Base-by-base conservation (phyloP, 2,329 filamentous ascomycete species). In the Tolypocladium inflatum region DNA sequence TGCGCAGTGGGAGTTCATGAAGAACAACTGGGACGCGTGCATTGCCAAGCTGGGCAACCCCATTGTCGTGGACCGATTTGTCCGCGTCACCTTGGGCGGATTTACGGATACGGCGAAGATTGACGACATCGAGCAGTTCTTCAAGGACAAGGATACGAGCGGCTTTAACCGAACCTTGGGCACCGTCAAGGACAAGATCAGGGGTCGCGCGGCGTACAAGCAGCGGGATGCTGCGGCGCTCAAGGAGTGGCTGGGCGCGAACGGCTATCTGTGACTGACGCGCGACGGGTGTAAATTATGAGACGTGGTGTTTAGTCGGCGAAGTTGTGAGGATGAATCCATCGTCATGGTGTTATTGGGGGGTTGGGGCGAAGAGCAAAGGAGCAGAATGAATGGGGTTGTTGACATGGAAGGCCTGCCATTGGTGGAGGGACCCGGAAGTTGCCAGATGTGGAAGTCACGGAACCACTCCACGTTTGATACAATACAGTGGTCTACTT, bases 21-120 rank as follows among this genome's bases (percentile, higher is more conserved):
- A 92, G 74, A 79, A 82, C 50, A 87, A 96, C 75, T 99, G 93
- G 89, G 79, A 84, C 37, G 78, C 81, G 41, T 82, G 96, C 51
- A 81, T 86, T 56, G 76, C 83, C 60, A 88, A 88, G 71, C 80
- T 97, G 57, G 85, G 70, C 48, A 97, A 97, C 75, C 89, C 91
- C 62, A 88, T 97, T 37, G 84, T 97, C 3, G 79, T 97, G 19
- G 93, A 99, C 74, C 86, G 93, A 54, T 96, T 96, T 74, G 76
- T 99, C 65, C 86, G 89, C 65, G 79, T 89, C 64, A 86, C 86
- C 51, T 76, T 99, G 64, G 84, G 84, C 67, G 89, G 89, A 69
- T 97, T 95, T 70, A 84, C 89, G 3, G 86, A 91, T 65, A 75
- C 78, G 17, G 80, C 82, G 62, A 80, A 84, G 19, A 82, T 90